Evolutionary conservation across 305 asterid genomes (phyloP).

Genomic region (Fraxinus xanthoxyloides): DNA sequence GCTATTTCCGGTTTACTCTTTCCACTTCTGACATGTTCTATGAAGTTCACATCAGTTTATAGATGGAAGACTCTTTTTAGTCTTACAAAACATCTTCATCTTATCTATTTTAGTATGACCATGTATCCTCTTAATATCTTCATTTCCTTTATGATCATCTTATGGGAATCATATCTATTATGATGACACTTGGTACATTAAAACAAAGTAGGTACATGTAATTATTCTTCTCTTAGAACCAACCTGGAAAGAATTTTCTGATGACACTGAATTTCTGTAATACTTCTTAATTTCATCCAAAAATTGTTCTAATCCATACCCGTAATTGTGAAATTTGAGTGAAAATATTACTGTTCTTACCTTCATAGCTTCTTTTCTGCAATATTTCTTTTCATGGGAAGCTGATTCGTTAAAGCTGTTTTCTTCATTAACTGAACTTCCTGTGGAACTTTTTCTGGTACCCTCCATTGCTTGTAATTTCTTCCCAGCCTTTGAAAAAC

Average conservation of each 20-base stretch:
- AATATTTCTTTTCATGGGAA: slow-evolving; percentile 6
- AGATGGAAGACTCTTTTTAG: not conserved
- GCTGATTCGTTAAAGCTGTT: not conserved
- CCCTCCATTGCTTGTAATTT: slow-evolving; percentile 26
- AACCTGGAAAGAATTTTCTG: not conserved
- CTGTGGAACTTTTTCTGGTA: slow-evolving; percentile 10
- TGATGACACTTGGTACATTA: not conserved
- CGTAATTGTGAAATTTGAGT: not conserved
- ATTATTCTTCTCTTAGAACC: not conserved
- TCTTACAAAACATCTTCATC: not conserved
- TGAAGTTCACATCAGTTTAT: not conserved
- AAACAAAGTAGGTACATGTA: not conserved
- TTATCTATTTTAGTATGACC: not conserved
- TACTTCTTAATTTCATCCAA: not conserved
- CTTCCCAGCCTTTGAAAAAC: not conserved
- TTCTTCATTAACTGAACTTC: slow-evolving; percentile 22
- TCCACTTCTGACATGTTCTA: not conserved
- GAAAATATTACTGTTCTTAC: slow-evolving; percentile 1
- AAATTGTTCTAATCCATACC: not conserved
- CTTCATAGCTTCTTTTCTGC: slow-evolving; percentile 28
- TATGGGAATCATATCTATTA: not conserved
- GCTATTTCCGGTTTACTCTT: not conserved
- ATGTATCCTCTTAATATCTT: not conserved
- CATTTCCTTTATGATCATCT: not conserved
- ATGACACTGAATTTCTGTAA: not conserved